Evolutionary conservation across 345 rosid species (phyloP), one percentile per base, ranked within the genome.

Genomic region (Orychophragmus violaceus): DNA sequence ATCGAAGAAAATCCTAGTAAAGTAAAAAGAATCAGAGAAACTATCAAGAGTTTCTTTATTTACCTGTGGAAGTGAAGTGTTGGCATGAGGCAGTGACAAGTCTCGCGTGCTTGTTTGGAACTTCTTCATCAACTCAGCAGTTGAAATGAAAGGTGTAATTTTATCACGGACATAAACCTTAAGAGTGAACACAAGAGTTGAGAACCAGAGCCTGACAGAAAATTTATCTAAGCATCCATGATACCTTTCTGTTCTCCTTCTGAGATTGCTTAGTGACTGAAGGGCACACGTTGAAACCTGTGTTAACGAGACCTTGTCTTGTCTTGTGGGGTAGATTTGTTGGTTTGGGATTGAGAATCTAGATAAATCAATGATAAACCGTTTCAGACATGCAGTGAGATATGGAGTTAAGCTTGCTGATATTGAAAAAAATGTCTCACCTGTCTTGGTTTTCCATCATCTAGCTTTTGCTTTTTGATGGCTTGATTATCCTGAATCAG

Each of bases 391-490:
- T 13, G 13, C 56, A 52, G 59, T 61, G 46, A 46, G 44, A 25
- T 53, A 72, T 50, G 14, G 7, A 35, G 28, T 19, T 21, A 27
- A 45, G 30, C 18, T 35, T 45, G 24, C 23, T 27, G 42, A 27
- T 25, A 11, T 1, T 17, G 22, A 32, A 41, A 41, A 14, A 41
- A 14, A 1, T 1, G 44, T 0, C 8, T 67, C 64, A 91, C 99
- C 94, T 84, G 95, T 87, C 93, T 88, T 21, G 96, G 79, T 59
- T 59, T 82, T 59, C 99, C 99, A 58, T 81, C 97, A 0, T 91
- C 99, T 55, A 95, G 84, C 86, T 88, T 91, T 84, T 95, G 97
- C 71, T 90, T 80, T 76, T 95, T 95, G 63, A 95, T 81, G 19
- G 99, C 96, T 81, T 89, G 99, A 72, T 87, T 88, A 71, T 95